Base-by-base conservation (phyloP, 2,329 filamentous ascomycete species). In the Elsinoe ampelina region DNA sequence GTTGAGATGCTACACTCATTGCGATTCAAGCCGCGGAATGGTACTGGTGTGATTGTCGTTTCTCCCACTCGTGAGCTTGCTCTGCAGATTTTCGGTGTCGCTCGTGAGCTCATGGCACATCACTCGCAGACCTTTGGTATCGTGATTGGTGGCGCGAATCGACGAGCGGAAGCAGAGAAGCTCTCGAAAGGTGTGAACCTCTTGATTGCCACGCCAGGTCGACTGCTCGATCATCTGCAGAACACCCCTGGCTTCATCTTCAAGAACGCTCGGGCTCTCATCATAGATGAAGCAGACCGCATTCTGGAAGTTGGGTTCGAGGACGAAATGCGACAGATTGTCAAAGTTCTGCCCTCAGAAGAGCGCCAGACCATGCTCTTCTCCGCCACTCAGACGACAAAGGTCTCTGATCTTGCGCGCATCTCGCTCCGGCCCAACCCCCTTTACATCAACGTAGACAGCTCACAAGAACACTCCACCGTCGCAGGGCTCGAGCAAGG, bases 301-400 rank as follows among this genome's bases (percentile, higher is more conserved):
- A 96, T 98, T 61, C 77, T 98, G 43, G 93, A 98, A 74, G 89
- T 96, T 61, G 92, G 93, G 65, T 98, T 98, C 78, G 93, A 98
- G 72, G 93, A 97, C 67, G 93, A 98, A 75, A 95, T 98, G 87
- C 81, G 89, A 62, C 86, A 95, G 70, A 95, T 98, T 64, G 85
- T 97, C 72, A 95, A 95, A 78, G 93, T 97, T 57, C 76, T 97
- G 15, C 89, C 91, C 47, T 86, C 86, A 63, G 85, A 95, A 58
- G 83, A 91, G 63, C 79, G 93, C 59, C 92, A 97, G 73, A 96
- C 91, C 0, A 93, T 95, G 85, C 81, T 98, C n/a, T 98, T 98
- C 78, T 96, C 90, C 12, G 93, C 93, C 12, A 98, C 93, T 3
- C 93, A 97, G 72, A 98, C 93, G 2, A 97, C 92, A 57, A 97